Evolutionary conservation across 177 flowering plant species (phyloP).

Genomic region (Vitis hybrid): DNA sequence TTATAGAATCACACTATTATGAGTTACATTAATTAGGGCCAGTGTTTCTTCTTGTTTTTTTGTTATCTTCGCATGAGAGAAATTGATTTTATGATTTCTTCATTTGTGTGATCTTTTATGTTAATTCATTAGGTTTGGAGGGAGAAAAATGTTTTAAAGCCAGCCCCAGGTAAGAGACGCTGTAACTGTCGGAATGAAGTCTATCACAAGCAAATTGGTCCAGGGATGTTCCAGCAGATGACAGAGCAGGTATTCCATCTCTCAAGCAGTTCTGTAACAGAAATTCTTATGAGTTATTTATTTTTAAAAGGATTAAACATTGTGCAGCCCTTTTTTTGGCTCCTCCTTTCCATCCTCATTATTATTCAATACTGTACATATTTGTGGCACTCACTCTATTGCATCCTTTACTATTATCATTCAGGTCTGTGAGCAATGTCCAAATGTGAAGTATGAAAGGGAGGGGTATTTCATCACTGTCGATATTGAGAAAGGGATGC

Average conservation of each 20-base stretch:
- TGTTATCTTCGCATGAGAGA: too few species aligned
- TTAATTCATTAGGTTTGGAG: conserved; percentile 79
- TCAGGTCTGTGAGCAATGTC: conserved; percentile 97
- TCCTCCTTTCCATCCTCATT: neutral
- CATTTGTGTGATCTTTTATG: neutral
- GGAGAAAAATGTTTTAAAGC: conserved; percentile 87
- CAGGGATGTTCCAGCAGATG: conserved; percentile 99
- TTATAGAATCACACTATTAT: too few species aligned
- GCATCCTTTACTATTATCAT: conserved; percentile 6
- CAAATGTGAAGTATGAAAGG: conserved; percentile 88
- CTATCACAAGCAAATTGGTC: conserved; percentile 96
- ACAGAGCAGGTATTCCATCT: conserved; percentile 79
- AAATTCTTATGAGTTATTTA: neutral
- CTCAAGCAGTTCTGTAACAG: neutral
- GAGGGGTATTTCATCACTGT: conserved; percentile 91
- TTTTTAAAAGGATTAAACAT: neutral
- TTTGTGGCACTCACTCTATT: neutral
- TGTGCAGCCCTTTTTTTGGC: neutral
- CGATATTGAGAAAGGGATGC: conserved; percentile 99
- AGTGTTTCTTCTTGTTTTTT: too few species aligned
- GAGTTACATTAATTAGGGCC: too few species aligned
- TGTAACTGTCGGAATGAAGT: conserved; percentile 99
- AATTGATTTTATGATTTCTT: too few species aligned
- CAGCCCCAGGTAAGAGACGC: conserved; percentile 93
- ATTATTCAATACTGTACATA: neutral